These are phyloP conservation scores for Fistulinella cinereoalba DNA, from an alignment of 1,284 basidiomycete species.

Conservation along the genomic window DNA sequence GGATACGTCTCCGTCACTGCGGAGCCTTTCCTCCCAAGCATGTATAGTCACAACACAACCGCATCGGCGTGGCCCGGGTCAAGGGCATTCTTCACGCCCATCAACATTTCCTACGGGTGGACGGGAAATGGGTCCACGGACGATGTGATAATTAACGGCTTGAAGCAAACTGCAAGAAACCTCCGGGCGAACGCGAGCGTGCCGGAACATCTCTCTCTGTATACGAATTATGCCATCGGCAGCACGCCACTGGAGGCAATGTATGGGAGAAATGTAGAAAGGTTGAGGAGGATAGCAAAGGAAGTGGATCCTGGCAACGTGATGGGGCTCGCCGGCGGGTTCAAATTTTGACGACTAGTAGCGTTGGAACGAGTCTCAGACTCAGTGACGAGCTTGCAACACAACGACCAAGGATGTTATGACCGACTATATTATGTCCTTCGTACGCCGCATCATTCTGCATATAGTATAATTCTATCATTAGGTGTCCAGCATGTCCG, in stretches of 20 bases:
- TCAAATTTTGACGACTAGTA: slow-evolving; percentile 23
- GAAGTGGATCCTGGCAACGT: slow-evolving; percentile 49
- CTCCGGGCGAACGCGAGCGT: slow-evolving; percentile 39
- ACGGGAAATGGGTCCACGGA: slow-evolving; percentile 7
- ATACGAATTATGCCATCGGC: slow-evolving; percentile 55
- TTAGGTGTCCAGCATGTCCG: no score
- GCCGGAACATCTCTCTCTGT: slow-evolving; percentile 38
- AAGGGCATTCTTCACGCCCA: slow-evolving; percentile 43
- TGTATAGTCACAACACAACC: slow-evolving; percentile 41
- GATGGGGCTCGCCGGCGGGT: slow-evolving; percentile 58
- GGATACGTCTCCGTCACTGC: slow-evolving; percentile 48
- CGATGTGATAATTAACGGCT: slow-evolving; percentile 37
- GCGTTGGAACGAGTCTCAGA: no score
- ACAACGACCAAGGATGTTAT: no score
- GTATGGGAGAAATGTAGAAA: slow-evolving; percentile 49
- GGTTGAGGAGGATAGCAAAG: slow-evolving; percentile 40
- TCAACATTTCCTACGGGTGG: slow-evolving; percentile 53
- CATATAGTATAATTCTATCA: no score
- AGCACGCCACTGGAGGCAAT: slow-evolving; percentile 47
- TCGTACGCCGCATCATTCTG: no score
- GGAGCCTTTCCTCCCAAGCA: slow-evolving; percentile 52
- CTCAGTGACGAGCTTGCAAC: no score
- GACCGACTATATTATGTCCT: no score
- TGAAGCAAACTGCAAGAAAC: slow-evolving; percentile 40
- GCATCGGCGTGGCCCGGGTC: slow-evolving; percentile 51